These are phyloP conservation scores for Conticribra weissflogii DNA, from an alignment of 108 stramenopile species.

Conservation along the genomic window DNA sequence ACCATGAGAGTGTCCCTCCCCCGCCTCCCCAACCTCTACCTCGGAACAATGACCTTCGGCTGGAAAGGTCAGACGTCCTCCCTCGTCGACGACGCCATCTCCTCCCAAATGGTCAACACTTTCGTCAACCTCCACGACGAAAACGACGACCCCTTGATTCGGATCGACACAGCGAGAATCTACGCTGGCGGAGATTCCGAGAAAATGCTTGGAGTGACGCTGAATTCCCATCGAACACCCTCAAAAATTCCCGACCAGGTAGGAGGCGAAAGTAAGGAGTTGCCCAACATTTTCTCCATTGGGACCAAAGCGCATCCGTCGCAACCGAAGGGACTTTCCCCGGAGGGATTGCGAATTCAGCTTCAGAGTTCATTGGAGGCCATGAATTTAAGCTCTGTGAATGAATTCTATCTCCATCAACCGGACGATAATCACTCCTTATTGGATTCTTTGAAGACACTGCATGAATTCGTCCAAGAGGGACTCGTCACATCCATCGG, in stretches of 20 bases:
- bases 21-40: slow-evolving; percentile 73
- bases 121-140: slow-evolving; percentile 29
- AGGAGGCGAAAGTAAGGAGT: neutral
- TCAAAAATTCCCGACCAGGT: too few species aligned
- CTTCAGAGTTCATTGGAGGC: slow-evolving; percentile 64
- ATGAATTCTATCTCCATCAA: slow-evolving; percentile 88
- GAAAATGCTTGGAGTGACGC: slow-evolving; percentile 54
- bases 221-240: slow-evolving; percentile 22
- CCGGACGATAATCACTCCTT: slow-evolving; percentile 76
- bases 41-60: slow-evolving; percentile 91
- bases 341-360: slow-evolving; percentile 65
- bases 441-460: slow-evolving; percentile 60
- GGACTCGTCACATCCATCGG: slow-evolving; percentile 68
- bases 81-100: slow-evolving; percentile 53
- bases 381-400: slow-evolving; percentile 49
- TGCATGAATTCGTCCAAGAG: slow-evolving; percentile 56
- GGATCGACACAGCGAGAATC: slow-evolving; percentile 83
- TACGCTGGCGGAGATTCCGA: slow-evolving; percentile 89
- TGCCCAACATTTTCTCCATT: slow-evolving; percentile 28
- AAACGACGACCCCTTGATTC: slow-evolving; percentile 8
- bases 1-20: slow-evolving; percentile 29
- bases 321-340: slow-evolving; percentile 64
- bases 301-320: slow-evolving; percentile 88
- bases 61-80: slow-evolving; percentile 82
- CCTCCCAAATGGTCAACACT: slow-evolving; percentile 35